Percentiles rank a stretch among this genome's conserved stretches.
Evolutionary conservation across 306 rosid species (phyloP).

Genomic region (Prunus armeniaca): DNA sequence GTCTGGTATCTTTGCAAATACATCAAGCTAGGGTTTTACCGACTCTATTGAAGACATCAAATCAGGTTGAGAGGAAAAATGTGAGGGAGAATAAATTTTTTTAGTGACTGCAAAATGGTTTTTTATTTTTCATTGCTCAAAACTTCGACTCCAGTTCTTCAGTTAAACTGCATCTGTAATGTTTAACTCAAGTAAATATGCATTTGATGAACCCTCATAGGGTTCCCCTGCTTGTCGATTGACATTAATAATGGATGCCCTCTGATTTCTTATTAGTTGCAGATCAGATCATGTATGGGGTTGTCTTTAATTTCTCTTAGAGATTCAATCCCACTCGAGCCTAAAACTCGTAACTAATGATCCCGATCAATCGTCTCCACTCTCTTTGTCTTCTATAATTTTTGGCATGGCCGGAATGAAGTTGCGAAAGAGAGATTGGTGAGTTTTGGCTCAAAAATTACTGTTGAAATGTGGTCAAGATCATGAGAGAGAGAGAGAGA

Average conservation of each 20-base stretch:
- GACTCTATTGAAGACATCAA: neutral
- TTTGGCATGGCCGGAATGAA: too few species aligned
- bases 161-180: neutral
- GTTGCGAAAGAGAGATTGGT: too few species aligned
- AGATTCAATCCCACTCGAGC: neutral
- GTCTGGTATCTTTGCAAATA: too few species aligned
- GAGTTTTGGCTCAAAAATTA: too few species aligned
- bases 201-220: neutral
- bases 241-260: neutral
- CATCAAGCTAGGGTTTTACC: too few species aligned
- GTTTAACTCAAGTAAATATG: neutral
- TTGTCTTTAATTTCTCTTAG: neutral
- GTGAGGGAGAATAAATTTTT: neutral
- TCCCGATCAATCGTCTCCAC: too few species aligned
- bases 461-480: too few species aligned
- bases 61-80: too few species aligned
- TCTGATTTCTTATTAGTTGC: neutral
- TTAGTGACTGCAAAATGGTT: too few species aligned
- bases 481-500: too few species aligned
- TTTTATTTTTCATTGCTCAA: neutral
- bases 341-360: too few species aligned
- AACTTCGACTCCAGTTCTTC: neutral
- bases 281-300: neutral
- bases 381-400: too few species aligned
- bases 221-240: slow-evolving; percentile 25